Evolutionary conservation across 768 basidiomycete genomes (phyloP).

Genomic region (Cubamyces lactineus): DNA sequence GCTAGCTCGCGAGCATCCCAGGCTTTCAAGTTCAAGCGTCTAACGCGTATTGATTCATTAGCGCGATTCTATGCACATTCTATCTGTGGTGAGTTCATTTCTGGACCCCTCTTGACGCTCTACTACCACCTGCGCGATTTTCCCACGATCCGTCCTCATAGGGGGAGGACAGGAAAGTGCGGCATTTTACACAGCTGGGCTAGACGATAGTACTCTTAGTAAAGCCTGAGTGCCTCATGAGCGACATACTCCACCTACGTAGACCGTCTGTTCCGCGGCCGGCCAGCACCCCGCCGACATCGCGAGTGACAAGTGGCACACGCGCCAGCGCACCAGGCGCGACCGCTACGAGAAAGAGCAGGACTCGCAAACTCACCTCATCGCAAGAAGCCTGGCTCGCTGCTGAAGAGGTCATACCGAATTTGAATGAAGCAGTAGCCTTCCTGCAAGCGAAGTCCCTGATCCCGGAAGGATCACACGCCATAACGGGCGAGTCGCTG

Average conservation of each 20-base stretch:
- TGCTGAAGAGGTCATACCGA: neutral
- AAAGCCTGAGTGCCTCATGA: no score
- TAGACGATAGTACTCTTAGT: no score
- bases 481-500: slow-evolving; percentile 4
- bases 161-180: slow-evolving; percentile 1
- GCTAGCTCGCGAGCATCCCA: no score
- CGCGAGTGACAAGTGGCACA: neutral
- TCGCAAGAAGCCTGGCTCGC: neutral
- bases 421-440: neutral
- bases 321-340: neutral
- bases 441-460: neutral
- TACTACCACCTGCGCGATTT: slow-evolving; percentile 9
- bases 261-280: neutral
- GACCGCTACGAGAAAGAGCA: neutral
- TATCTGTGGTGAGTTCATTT: no score
- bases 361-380: neutral
- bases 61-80: no score
- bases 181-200: neutral
- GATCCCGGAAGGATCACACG: slow-evolving; percentile 9
- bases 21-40: no score
- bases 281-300: slow-evolving; percentile 1
- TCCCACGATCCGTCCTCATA: slow-evolving; percentile 14
- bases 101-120: slow-evolving; percentile 9
- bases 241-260: neutral
- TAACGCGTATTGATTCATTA: no score